Evolutionary conservation across 2,329 filamentous ascomycete species (phyloP).

Genomic region (Cyclaneusma minus): DNA sequence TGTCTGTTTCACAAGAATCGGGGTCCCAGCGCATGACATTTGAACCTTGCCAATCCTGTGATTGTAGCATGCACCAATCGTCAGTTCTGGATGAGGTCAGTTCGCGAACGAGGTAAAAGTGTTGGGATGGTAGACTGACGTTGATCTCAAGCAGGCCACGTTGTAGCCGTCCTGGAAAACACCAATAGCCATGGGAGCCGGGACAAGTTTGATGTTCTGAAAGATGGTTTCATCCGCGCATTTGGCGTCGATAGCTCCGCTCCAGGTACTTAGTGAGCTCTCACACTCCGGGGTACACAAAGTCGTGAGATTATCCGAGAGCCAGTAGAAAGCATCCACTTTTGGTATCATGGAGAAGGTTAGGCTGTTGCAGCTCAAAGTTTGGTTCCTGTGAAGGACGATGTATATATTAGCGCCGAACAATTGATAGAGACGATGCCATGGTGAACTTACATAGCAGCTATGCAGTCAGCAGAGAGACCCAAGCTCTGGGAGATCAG

Average conservation of each 20-base stretch:
- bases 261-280: constrained; percentile 3
- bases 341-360: constrained; percentile 2
- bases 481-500: too few relatives aligned
- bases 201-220: constrained; percentile 6
- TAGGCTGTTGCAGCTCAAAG: constrained; percentile 6
- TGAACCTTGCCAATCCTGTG: constrained; percentile 3
- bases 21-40: constrained; percentile 4
- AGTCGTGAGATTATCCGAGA: constrained; percentile 7
- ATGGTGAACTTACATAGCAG: too few relatives aligned
- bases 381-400: constrained; percentile 6
- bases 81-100: background rate
- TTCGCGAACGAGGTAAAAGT: background rate
- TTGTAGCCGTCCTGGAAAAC: constrained; percentile 2
- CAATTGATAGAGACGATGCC: too few relatives aligned
- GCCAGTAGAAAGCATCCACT: constrained; percentile 9
- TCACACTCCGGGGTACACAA: constrained; percentile 5
- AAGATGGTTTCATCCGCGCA: constrained; percentile 6
- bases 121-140: background rate
- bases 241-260: constrained; percentile 3
- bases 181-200: constrained; percentile 3
- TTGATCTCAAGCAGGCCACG: constrained; percentile 4
- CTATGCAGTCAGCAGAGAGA: too few relatives aligned
- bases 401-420: too few relatives aligned
- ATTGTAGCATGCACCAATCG: constrained; percentile 4
- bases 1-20: constrained; percentile 1